phyloP scores from a whole-genome alignment of 345 rosid species.

The Populus davidiana region DNA sequence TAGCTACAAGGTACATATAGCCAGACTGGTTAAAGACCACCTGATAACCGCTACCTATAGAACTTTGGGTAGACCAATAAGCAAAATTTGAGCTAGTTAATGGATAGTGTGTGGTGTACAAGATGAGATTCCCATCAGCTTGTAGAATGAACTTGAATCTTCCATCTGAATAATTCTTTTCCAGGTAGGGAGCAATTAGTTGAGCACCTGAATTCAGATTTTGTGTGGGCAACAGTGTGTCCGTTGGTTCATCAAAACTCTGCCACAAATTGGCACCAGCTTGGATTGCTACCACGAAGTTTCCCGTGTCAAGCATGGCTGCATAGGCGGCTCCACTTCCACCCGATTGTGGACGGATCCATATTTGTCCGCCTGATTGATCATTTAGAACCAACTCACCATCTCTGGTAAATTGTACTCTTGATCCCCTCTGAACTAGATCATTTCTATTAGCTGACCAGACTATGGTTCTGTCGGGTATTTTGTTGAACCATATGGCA shows the following conservation, averaged over 20 bases:
- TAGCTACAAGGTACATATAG: constrained; percentile 29
- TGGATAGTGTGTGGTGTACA: constrained; percentile 25
- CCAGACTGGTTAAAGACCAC: too few species aligned
- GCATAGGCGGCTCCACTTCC: constrained; percentile 32
- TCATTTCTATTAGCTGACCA: constrained; percentile 47
- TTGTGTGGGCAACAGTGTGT: constrained; percentile 53
- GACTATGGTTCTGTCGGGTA: constrained; percentile 42
- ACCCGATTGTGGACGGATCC: too few species aligned
- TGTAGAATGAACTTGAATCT: constrained; percentile 35
- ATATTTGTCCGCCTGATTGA: constrained; percentile 21
- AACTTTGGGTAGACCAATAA: too few species aligned
- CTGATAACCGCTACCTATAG: too few species aligned
- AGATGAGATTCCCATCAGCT: constrained; percentile 31
- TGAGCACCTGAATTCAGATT: constrained; percentile 8
- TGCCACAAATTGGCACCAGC: constrained; percentile 36
- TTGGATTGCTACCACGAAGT: constrained; percentile 35
- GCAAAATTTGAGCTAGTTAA: neutral
- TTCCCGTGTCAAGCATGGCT: constrained; percentile 51
- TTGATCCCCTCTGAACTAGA: constrained; percentile 36
- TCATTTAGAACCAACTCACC: constrained; percentile 40
- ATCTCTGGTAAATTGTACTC: constrained; percentile 29
- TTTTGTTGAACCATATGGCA: constrained; percentile 41
- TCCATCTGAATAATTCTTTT: constrained; percentile 14
- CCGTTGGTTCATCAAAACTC: constrained; percentile 50
- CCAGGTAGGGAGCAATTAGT: constrained; percentile 28